Evolutionary conservation across 352 stramenopile genomes (phyloP).

Genomic region (Phytophthora sp.): DNA sequence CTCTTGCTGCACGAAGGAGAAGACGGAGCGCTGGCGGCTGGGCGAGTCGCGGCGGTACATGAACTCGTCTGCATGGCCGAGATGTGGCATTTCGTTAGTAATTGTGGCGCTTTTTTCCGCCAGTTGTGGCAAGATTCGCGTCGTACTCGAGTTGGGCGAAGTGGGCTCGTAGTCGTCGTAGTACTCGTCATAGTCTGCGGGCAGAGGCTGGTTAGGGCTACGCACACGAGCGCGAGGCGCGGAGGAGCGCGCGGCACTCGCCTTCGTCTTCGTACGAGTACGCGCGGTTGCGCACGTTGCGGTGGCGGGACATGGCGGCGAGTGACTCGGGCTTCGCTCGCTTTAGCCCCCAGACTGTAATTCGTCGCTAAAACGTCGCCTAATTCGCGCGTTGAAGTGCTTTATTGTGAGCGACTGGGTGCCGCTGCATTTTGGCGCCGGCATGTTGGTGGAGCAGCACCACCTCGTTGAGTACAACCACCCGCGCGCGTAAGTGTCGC

Average conservation of each 20-base stretch:
- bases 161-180: conserved; percentile 67
- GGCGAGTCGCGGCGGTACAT: conserved; percentile 86
- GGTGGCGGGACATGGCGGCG: conserved; percentile 81
- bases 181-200: conserved; percentile 75
- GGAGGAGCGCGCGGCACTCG: conserved; percentile 3
- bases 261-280: conserved; percentile 91
- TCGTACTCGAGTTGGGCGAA: conserved; percentile 70
- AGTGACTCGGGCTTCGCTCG: neutral
- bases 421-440: conserved; percentile 47
- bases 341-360: no score
- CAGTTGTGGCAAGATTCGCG: neutral
- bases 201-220: neutral
- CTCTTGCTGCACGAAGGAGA: conserved; percentile 78
- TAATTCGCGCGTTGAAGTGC: no score
- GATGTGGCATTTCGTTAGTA: conserved; percentile 10
- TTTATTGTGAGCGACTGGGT: no score
- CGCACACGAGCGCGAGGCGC: neutral
- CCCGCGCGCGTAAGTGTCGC: conserved; percentile 5
- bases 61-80: conserved; percentile 59
- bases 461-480: conserved; percentile 37
- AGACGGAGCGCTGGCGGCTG: conserved; percentile 76
- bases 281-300: conserved; percentile 86
- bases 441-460: conserved; percentile 41
- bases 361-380: no score
- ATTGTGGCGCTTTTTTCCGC: conserved; percentile 1